Evolutionary conservation across 805 yeast genomes (phyloP).

Genomic region (Metschnikowia proteae): DNA sequence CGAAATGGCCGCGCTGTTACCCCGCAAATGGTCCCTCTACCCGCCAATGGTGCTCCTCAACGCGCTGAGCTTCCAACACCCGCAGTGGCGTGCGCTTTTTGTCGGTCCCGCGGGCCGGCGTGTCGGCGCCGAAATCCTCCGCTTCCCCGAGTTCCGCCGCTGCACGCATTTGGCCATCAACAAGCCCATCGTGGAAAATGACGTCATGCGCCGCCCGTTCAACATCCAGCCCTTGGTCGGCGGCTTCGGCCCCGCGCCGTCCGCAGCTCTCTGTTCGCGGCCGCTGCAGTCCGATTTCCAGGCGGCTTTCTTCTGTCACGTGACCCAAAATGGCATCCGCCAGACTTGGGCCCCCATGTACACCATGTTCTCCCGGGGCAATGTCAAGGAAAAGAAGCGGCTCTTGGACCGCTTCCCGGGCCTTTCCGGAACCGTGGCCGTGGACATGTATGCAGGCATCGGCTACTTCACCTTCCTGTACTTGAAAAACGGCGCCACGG

Average conservation of each 20-base stretch:
- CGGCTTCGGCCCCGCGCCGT: conserved; percentile 52
- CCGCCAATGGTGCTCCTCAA: conserved; percentile 64
- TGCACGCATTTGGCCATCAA: conserved; percentile 67
- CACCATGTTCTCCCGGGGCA: conserved; percentile 88
- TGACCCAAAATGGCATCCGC: conserved; percentile 65
- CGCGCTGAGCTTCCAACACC: conserved; percentile 42
- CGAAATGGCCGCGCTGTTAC: conserved; percentile 22
- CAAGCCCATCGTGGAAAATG: conserved; percentile 56
- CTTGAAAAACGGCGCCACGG: conserved; percentile 48
- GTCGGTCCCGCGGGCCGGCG: conserved; percentile 5
- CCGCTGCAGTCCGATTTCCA: conserved; percentile 39
- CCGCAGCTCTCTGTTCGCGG: conserved; percentile 17
- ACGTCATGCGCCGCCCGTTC: conserved; percentile 62
- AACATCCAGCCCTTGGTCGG: conserved; percentile 60
- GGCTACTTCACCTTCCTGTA: conserved; percentile 80
- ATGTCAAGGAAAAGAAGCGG: conserved; percentile 74
- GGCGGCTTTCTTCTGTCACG: conserved; percentile 66
- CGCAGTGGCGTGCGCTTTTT: conserved; percentile 26
- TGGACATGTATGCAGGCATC: conserved; percentile 80
- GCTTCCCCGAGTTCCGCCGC: neutral
- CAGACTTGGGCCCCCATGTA: conserved; percentile 84
- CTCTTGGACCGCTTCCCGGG: conserved; percentile 43
- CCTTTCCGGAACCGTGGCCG: conserved; percentile 41
- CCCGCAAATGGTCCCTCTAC: conserved; percentile 59
- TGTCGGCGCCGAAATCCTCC: conserved; percentile 15